These are phyloP conservation scores for Termitomyces sp. DNA, from an alignment of 768 basidiomycete genomes.

Conservation along the genomic window DNA sequence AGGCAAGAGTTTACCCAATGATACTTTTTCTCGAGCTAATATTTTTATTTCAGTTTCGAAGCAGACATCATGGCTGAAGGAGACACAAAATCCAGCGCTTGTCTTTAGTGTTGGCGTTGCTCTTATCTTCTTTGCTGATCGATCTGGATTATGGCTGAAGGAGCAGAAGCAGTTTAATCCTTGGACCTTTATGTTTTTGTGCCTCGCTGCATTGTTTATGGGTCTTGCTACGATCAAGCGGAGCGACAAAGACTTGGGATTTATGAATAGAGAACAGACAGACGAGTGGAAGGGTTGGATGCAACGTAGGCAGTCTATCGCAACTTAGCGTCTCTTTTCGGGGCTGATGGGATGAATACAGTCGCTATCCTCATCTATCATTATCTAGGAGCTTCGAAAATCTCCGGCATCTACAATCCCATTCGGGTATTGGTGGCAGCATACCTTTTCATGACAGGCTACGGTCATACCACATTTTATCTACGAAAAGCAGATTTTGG, in stretches of 20 bases:
- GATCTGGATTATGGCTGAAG: conserved; percentile 84
- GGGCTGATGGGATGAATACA: conserved; percentile 22
- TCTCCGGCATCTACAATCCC: conserved; percentile 91
- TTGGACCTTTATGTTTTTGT: conserved; percentile 61
- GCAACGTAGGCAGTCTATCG: conserved; percentile 58
- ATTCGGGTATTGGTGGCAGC: conserved; percentile 84
- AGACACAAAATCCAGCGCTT: conserved; percentile 40
- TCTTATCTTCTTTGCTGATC: conserved; percentile 75
- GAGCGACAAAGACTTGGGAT: conserved; percentile 78
- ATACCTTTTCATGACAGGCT: conserved; percentile 92
- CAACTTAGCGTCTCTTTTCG: background rate
- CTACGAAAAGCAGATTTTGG: conserved; percentile 87
- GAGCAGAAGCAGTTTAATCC: conserved; percentile 81
- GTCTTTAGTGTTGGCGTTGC: conserved; percentile 62
- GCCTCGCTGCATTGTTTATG: conserved; percentile 40
- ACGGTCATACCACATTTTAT: conserved; percentile 86
- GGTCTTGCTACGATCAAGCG: conserved; percentile 65
- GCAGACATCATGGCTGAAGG: conserved; percentile 17
- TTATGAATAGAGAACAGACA: conserved; percentile 88
- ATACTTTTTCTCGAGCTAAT: background rate
- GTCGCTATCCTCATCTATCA: conserved; percentile 92
- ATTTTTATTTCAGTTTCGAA: background rate
- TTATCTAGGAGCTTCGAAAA: conserved; percentile 83
- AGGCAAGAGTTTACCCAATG: conserved; percentile 11
- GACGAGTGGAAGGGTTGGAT: conserved; percentile 99